Evolutionary conservation across 345 rosid genomes (phyloP).

Genomic region (Eucalyptus polybractea): DNA sequence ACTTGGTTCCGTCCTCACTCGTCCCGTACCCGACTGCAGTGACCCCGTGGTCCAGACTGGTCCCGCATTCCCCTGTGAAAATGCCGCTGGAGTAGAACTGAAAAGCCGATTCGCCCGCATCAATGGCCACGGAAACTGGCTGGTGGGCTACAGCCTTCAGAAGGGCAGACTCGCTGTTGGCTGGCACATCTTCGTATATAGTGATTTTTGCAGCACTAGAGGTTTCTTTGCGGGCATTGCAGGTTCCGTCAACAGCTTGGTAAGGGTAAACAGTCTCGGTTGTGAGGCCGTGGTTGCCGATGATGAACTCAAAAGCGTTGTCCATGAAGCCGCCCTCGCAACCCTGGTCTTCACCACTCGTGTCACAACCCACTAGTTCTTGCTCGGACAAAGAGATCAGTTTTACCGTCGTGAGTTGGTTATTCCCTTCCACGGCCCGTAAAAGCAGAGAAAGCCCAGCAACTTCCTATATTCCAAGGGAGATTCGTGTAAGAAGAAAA

Average conservation of each 20-base stretch:
- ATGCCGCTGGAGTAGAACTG: not conserved
- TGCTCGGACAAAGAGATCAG: constrained; percentile 16
- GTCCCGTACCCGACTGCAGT: not conserved
- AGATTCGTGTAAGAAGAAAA: not conserved
- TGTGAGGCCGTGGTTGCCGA: not conserved
- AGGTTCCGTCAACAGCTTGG: too few species aligned
- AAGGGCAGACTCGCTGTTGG: too few species aligned
- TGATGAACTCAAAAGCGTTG: constrained; percentile 11
- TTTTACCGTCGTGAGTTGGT: not conserved
- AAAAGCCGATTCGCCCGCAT: not conserved
- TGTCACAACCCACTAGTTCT: constrained; percentile 18
- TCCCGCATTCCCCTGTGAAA: not conserved
- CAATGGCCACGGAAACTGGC: too few species aligned
- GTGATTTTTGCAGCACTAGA: too few species aligned
- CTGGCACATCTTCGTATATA: too few species aligned
- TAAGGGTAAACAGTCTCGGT: too few species aligned
- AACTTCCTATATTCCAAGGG: not conserved
- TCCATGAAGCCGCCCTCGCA: constrained; percentile 17
- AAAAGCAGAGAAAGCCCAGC: constrained; percentile 12
- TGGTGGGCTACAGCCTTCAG: too few species aligned
- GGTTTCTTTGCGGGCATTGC: too few species aligned
- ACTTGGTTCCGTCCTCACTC: too few species aligned
- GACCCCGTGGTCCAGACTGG: not conserved
- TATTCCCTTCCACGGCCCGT: not conserved
- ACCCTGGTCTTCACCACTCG: not conserved